Base-by-base conservation (phyloP, 2,329 filamentous ascomycete species). In the Aspergillus costaricaensis region DNA sequence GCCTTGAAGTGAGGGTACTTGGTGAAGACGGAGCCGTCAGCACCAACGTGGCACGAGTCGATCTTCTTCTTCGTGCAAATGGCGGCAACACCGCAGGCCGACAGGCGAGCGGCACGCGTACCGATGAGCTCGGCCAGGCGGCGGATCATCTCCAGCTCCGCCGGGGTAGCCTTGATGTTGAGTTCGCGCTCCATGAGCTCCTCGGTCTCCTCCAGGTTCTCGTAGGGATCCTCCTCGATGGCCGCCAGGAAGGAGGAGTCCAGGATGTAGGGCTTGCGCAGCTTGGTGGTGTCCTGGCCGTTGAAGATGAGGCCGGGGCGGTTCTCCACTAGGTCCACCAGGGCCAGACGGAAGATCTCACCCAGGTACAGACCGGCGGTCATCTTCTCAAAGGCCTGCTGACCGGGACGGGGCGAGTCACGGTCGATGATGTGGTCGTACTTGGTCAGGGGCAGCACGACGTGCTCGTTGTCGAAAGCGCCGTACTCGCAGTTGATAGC, bases 1-100 rank as follows among this genome's bases (percentile, higher is more conserved):
- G 88, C 86, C 84, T 97, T 97, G 86, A 99, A 99, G 80, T 96
- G 91, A 12, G 95, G 95, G 80, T 99, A 99, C 78, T 98, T 98
- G 85, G 96, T 97, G 83, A 99, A 99, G 57, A 99, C 94, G 17
- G 91, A 96, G 39, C 95, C 95, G 74, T 99, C 95, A 55, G 95
- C 95, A 70, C 95, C 95, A 44, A 99, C 95, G 77, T 98, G 95
- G 81, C 91, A 96, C 39, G 86, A 85, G 72, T 90, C 80, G 78
- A 93, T 94, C 68, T 86, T 85, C 86, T 97, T 98, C 88, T 98
- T 98, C 81, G 89, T 96, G 85, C 91, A 92, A 73, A 99, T 97
- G 60, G 94, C 95, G 12, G 94, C 92, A 57, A 99, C 91, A 79
- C 95, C 95, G 73, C 95, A 98, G 25, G 94, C 89, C 15, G 93